Evolutionary conservation across 2,329 filamentous ascomycete species (phyloP).

Genomic region (Davidsoniella virescens): DNA sequence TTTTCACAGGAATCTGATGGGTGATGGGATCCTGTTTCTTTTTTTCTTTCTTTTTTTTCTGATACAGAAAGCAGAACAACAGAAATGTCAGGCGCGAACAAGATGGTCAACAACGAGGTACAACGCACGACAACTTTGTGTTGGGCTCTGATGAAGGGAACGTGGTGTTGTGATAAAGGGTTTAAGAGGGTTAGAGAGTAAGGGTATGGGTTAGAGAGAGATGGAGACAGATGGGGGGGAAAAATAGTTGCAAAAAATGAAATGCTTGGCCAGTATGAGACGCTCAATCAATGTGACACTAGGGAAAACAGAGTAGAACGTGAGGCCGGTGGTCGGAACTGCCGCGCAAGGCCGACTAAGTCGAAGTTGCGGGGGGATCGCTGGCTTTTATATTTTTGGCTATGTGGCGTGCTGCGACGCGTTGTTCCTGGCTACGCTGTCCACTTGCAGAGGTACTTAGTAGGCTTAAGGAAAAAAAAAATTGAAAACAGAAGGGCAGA

Average conservation of each 20-base stretch:
- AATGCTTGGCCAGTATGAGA: background rate
- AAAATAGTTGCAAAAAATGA: background rate
- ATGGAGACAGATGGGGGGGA: background rate
- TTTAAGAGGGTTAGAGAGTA: background rate
- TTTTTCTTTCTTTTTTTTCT: background rate
- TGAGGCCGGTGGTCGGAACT: conserved; percentile 12
- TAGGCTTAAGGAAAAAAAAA: too few relatives aligned
- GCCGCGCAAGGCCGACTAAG: conserved; percentile 7
- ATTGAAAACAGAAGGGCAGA: background rate
- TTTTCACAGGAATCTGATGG: conserved; percentile 6
- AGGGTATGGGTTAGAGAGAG: background rate
- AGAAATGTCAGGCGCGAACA: conserved; percentile 5
- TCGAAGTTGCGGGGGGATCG: conserved; percentile 10
- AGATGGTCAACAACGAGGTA: conserved; percentile 2
- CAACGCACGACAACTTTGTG: background rate
- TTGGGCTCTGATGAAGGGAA: background rate
- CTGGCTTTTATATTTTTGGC: conserved; percentile 13
- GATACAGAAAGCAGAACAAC: background rate
- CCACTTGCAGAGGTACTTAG: too few relatives aligned
- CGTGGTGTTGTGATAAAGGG: background rate
- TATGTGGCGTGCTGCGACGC: conserved; percentile 11
- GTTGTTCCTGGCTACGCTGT: background rate
- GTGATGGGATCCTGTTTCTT: background rate
- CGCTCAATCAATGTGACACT: conserved; percentile 4
- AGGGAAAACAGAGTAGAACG: conserved; percentile 5